phyloP scores from a whole-genome alignment of 106 monocot genomes.

The Posidonia australis region DNA sequence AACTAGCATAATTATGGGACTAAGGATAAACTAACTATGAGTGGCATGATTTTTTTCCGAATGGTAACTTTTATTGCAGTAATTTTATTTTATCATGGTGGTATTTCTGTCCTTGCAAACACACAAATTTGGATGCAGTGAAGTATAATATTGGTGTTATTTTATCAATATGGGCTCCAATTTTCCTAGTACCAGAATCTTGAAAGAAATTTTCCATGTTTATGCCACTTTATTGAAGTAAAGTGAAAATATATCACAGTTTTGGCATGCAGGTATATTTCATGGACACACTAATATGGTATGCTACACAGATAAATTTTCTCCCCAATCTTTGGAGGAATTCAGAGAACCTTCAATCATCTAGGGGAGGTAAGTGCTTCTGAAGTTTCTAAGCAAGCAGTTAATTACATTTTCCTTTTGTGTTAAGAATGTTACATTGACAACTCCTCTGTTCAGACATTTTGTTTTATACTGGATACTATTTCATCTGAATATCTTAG shows the following conservation, averaged over 20 bases:
- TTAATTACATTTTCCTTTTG: not conserved
- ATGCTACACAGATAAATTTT: conserved; percentile 98
- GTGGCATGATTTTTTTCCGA: conserved; percentile 98
- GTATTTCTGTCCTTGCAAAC: not conserved
- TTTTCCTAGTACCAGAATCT: conserved; percentile 52
- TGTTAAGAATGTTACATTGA: too few species aligned
- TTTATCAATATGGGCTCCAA: conserved; percentile 84
- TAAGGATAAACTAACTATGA: conserved; percentile 53
- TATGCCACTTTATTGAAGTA: not conserved
- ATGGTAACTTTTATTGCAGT: conserved; percentile 33
- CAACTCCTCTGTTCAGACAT: too few species aligned
- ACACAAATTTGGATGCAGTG: conserved; percentile 41
- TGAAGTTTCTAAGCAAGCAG: not conserved
- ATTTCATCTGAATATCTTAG: not conserved
- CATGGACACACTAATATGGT: conserved; percentile 99
- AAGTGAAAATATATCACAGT: not conserved
- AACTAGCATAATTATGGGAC: conserved; percentile 67
- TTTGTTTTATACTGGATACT: too few species aligned
- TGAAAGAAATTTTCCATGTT: not conserved
- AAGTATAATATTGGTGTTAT: conserved; percentile 84
- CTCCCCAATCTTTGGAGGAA: conserved; percentile 80
- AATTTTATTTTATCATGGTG: not conserved
- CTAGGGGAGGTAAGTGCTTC: conserved; percentile 64
- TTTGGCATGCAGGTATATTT: conserved; percentile 74
- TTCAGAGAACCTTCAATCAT: conserved; percentile 85